phyloP scores from a whole-genome alignment of 768 basidiomycete species.

The Leccinum subtestaceum region DNA sequence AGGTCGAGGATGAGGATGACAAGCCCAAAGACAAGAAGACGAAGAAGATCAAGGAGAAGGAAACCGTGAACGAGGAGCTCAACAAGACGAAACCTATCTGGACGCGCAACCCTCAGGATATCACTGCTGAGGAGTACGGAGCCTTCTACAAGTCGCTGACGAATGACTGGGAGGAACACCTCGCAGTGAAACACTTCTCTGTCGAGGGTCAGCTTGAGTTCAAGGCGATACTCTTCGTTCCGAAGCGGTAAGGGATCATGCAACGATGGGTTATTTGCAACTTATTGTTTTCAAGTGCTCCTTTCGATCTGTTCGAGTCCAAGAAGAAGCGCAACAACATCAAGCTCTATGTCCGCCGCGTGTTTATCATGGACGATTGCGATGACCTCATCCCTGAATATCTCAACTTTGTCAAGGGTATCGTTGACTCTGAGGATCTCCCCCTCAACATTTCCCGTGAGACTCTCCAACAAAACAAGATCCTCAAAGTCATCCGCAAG shows the following conservation, averaged over 20 bases:
- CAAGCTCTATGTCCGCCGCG: conserved; percentile 99
- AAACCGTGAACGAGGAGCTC: conserved; percentile 91
- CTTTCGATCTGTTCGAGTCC: conserved; percentile 99
- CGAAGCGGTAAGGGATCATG: conserved; percentile 71
- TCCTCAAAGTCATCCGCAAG: conserved; percentile 99
- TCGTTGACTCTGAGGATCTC: conserved; percentile 99
- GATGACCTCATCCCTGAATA: conserved; percentile 99
- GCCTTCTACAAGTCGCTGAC: conserved; percentile 99
- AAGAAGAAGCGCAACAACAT: conserved; percentile 99
- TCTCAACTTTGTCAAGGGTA: conserved; percentile 99
- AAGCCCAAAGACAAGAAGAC: conserved; percentile 89
- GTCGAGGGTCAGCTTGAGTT: conserved; percentile 99
- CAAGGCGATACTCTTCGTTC: conserved; percentile 97
- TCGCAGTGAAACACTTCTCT: conserved; percentile 99
- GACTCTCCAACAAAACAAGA: conserved; percentile 99
- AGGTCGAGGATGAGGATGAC: conserved; percentile 79
- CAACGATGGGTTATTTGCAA: background rate
- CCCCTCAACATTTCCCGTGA: conserved; percentile 99
- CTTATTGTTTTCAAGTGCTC: conserved; percentile 56
- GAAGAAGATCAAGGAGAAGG: conserved; percentile 90
- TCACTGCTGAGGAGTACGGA: conserved; percentile 88
- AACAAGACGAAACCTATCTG: conserved; percentile 99
- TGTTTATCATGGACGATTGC: conserved; percentile 99
- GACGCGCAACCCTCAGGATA: conserved; percentile 97
- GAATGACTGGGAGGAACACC: conserved; percentile 99